Base-by-base conservation (phyloP, 495 filamentous ascomycete species). In the Peziza echinospora region DNA sequence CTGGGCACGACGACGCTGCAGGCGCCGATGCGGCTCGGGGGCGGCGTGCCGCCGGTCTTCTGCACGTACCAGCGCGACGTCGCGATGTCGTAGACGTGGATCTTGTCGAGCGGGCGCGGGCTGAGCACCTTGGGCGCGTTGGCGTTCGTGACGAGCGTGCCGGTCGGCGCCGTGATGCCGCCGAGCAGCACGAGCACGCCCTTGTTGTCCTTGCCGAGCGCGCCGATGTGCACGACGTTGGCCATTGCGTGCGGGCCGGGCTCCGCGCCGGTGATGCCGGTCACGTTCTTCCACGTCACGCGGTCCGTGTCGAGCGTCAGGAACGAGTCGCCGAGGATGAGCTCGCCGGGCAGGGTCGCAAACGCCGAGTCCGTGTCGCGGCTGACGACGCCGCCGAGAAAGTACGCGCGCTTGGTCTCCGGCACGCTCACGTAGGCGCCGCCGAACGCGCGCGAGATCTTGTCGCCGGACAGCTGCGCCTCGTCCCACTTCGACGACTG, bases 11-110 rank as follows among this genome's bases (percentile, higher is more conserved):
- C 71, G 0, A 76, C 76, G 3, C 76, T 76, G 52, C 79, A 84
- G 5, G 73, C 73, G 47, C 77, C 75, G 13, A 77, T 75, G 2
- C 79, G 71, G 17, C 75, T 67, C 2, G 65, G 60, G 1, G 79
- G 79, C 5, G 64, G 62, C 5, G 63, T 60, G 5, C 78, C 78
- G 8, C 64, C 69, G 0, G 78, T 80, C 21, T 71, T 51, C 52
- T 83, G 79, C 50, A 76, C 76, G 51, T 80, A 82, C 77, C 79
- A 82, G 5, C 66, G 71, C 16, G 70, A 74, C 21, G 57, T 72
- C 9, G 71, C 75, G 52, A 84, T 79, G 50, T 84, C 78, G 57
- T 77, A 82, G 4, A 84, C 71, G 48, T 82, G 74, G 21, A 84
- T 72, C 0, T 69, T 63, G 49, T 72, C 26, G 21, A 53, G 24